A percentile compares a stretch with the other conserved stretches of the same genome.
These are phyloP conservation scores for Coemansia sp. DNA, from an alignment of 192 early-diverging fungal genomes.

Conservation along the genomic window DNA sequence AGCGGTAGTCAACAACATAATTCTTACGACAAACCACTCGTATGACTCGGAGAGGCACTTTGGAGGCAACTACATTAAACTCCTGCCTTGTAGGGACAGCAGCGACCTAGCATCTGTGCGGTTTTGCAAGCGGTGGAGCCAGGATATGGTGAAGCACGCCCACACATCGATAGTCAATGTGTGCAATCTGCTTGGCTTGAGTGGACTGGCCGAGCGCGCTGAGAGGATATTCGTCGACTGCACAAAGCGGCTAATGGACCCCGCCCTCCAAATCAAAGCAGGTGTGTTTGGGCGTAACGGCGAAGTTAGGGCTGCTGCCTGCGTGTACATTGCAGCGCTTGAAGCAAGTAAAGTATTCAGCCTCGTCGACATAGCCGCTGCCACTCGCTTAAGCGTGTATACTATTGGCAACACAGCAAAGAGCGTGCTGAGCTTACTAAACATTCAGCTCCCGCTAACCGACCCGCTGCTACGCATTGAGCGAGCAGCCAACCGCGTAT, in stretches of 20 bases:
- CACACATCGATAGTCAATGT: background rate
- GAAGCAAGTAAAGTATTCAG: constrained; percentile 10
- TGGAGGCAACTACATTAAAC: constrained; percentile 8
- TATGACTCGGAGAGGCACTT: constrained; percentile 6
- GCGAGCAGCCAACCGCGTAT: constrained; percentile 20
- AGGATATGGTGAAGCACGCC: constrained; percentile 6
- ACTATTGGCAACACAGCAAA: constrained; percentile 18
- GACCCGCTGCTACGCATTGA: constrained; percentile 30
- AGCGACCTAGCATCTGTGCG: constrained; percentile 4
- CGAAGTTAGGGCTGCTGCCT: constrained; percentile 6
- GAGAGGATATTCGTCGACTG: constrained; percentile 19
- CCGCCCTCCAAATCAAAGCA: background rate
- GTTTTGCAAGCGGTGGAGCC: constrained; percentile 22
- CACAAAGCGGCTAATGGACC: background rate
- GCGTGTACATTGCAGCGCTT: constrained; percentile 33
- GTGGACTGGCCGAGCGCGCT: constrained; percentile 12
- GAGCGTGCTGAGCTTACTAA: background rate
- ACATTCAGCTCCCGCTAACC: background rate
- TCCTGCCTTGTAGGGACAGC: background rate
- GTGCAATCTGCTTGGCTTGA: background rate
- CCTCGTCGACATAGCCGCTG: constrained; percentile 17
- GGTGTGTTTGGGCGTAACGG: constrained; percentile 18
- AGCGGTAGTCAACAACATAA: constrained; percentile 17
- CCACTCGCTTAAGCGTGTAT: constrained; percentile 15
- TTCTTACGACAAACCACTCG: constrained; percentile 10